These are phyloP conservation scores for Botrytis pseudocinerea DNA, from an alignment of 2,329 filamentous ascomycete genomes.

Conservation along the genomic window DNA sequence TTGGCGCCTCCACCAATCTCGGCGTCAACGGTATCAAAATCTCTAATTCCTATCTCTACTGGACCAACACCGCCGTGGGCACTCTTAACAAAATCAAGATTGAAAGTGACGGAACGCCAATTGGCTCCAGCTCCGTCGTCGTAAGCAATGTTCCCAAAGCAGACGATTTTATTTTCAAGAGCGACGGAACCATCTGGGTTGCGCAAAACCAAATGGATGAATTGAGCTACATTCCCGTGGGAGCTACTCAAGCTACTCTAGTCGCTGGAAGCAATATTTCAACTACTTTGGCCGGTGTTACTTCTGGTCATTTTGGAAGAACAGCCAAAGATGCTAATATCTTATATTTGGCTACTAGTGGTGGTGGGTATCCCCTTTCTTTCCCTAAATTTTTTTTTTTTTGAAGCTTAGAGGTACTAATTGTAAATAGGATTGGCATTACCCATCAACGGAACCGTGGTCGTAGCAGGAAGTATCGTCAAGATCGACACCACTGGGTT, in stretches of 20 bases:
- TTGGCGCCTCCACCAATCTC: conserved; percentile 24
- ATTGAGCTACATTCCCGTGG: conserved; percentile 19
- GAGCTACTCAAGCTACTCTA: neutral
- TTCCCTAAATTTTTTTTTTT: fast-evolving
- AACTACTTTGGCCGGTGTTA: conserved; percentile 28
- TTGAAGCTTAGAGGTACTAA: neutral
- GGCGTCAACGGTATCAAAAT: conserved; percentile 39
- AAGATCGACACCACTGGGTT: conserved; percentile 11
- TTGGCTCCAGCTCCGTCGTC: conserved; percentile 22
- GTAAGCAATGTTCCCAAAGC: conserved; percentile 22
- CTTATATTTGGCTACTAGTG: conserved; percentile 30
- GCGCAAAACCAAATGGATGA: conserved; percentile 27
- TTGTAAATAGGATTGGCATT: neutral
- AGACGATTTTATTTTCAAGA: conserved; percentile 29
- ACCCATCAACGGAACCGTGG: conserved; percentile 15
- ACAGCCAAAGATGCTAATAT: conserved; percentile 16
- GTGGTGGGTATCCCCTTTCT: conserved; percentile 23
- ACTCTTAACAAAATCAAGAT: conserved; percentile 30
- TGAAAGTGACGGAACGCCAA: conserved; percentile 29
- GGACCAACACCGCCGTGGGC: conserved; percentile 34
- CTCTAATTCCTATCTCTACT: conserved; percentile 33
- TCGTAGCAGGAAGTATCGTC: conserved; percentile 15
- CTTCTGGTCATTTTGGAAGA: conserved; percentile 30
- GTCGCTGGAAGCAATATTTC: conserved; percentile 25
- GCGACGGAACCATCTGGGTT: conserved; percentile 25